Percentiles rank a stretch among this genome's conserved stretches.
phyloP scores from a whole-genome alignment of 441 rosid genomes.

The Brassica balearica region DNA sequence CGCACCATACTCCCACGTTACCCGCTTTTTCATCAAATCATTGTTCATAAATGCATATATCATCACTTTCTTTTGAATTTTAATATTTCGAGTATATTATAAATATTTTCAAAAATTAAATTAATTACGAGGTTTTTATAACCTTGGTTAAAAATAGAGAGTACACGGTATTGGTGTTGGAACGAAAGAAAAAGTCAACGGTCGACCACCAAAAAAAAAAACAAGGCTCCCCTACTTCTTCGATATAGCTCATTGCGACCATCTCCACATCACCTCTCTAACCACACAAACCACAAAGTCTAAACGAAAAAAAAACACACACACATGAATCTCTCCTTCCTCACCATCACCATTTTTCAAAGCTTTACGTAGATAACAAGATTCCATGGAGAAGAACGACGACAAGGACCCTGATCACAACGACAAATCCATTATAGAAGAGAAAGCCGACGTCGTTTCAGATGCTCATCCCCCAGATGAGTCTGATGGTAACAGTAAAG shows the following conservation, averaged over 20 bases:
- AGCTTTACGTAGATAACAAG: slow-evolving; percentile 31
- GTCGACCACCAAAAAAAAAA: slow-evolving; percentile 17
- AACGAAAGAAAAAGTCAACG: slow-evolving; percentile 38
- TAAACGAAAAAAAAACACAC: slow-evolving; percentile 36
- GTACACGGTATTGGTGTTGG: slow-evolving; percentile 23
- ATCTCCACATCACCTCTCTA: slow-evolving; percentile 34
- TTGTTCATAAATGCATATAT: slow-evolving; percentile 10
- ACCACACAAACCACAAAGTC: slow-evolving; percentile 42
- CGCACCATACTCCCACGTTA: slow-evolving; percentile 43
- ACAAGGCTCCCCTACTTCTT: slow-evolving; percentile 44
- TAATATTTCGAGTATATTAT: not conserved
- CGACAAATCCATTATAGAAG: slow-evolving; percentile 22
- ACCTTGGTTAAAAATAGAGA: slow-evolving; percentile 34
- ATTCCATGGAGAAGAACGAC: slow-evolving; percentile 45
- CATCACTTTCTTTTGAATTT: not conserved
- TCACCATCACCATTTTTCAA: slow-evolving; percentile 25
- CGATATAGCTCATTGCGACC: slow-evolving; percentile 37
- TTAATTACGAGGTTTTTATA: slow-evolving; percentile 25
- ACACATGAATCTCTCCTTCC: slow-evolving; percentile 44
- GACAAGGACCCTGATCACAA: slow-evolving; percentile 29
- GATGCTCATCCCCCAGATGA: slow-evolving; percentile 22
- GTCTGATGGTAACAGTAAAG: slow-evolving; percentile 8
- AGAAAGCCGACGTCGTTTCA: slow-evolving; percentile 16
- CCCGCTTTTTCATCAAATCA: slow-evolving; percentile 29
- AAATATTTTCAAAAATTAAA: not conserved